These are phyloP conservation scores for Prosopis cineraria DNA, from an alignment of 306 rosid species.

Conservation along the genomic window DNA sequence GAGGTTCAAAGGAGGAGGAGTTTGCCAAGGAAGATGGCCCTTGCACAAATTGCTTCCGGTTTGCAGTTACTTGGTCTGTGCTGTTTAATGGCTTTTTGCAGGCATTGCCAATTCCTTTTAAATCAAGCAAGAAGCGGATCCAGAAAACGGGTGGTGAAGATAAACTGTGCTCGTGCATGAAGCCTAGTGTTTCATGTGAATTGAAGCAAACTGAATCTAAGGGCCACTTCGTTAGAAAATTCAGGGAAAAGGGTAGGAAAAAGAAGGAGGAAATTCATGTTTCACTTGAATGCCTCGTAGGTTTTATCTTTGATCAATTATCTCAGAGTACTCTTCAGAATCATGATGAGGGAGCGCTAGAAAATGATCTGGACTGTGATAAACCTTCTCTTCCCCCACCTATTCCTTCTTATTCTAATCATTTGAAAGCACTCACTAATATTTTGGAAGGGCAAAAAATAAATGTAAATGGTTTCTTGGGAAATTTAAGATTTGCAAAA, in stretches of 20 bases:
- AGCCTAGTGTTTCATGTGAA: slow-evolving; percentile 54
- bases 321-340: slow-evolving; percentile 60
- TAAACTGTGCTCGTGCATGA: slow-evolving; percentile 50
- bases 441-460: slow-evolving; percentile 73
- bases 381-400: slow-evolving; percentile 34
- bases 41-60: slow-evolving; percentile 78
- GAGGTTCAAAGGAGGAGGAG: slow-evolving; percentile 42
- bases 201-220: slow-evolving; percentile 58
- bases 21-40: slow-evolving; percentile 60
- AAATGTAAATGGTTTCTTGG: slow-evolving; percentile 77
- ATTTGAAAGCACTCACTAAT: slow-evolving; percentile 54
- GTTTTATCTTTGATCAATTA: slow-evolving; percentile 75
- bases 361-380: slow-evolving; percentile 37
- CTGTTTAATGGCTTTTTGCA: slow-evolving; percentile 71
- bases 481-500: slow-evolving; percentile 89
- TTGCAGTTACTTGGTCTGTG: slow-evolving; percentile 81
- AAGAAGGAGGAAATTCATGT: slow-evolving; percentile 59
- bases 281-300: slow-evolving; percentile 71
- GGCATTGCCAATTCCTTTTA: slow-evolving; percentile 83
- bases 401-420: slow-evolving; percentile 48
- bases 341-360: slow-evolving; percentile 54
- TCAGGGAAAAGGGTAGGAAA: slow-evolving; percentile 40
- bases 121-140: slow-evolving; percentile 64
- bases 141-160: slow-evolving; percentile 67
- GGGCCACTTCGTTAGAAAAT: slow-evolving; percentile 35